Evolutionary conservation across 176 grass and related monocot genomes (phyloP).

Genomic region (Rhynchospora breviuscula): DNA sequence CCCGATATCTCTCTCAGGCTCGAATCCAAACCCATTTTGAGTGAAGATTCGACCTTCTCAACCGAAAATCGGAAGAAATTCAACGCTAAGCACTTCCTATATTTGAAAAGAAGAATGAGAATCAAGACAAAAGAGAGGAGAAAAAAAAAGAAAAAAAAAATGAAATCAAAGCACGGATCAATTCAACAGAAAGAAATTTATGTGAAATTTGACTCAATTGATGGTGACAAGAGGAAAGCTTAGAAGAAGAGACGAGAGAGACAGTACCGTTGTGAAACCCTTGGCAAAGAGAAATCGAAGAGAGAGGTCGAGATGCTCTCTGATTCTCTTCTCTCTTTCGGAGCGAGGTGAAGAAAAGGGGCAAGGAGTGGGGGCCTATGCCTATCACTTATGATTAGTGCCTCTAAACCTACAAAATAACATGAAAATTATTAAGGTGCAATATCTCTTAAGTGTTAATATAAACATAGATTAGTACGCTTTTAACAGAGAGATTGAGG

Average conservation of each 20-base stretch:
- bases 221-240: neutral
- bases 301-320: neutral
- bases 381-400: no score
- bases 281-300: neutral
- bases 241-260: neutral
- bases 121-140: neutral
- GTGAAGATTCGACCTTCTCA: constrained; percentile 19
- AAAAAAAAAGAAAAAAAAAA: no score
- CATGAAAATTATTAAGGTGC: no score
- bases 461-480: neutral
- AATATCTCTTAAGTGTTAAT: no score
- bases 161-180: neutral
- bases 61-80: neutral
- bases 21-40: constrained; percentile 47
- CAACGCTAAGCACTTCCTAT: neutral
- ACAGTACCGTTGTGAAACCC: constrained; percentile 4
- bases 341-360: neutral
- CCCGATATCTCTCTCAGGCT: constrained; percentile 41
- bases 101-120: neutral
- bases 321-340: neutral
- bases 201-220: neutral
- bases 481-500: neutral
- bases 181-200: neutral
- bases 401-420: no score
- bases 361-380: neutral